Percentiles rank a stretch among this genome's conserved stretches.
Evolutionary conservation across 495 filamentous ascomycete species (phyloP).

Genomic region (Aspergillus nanangensis): DNA sequence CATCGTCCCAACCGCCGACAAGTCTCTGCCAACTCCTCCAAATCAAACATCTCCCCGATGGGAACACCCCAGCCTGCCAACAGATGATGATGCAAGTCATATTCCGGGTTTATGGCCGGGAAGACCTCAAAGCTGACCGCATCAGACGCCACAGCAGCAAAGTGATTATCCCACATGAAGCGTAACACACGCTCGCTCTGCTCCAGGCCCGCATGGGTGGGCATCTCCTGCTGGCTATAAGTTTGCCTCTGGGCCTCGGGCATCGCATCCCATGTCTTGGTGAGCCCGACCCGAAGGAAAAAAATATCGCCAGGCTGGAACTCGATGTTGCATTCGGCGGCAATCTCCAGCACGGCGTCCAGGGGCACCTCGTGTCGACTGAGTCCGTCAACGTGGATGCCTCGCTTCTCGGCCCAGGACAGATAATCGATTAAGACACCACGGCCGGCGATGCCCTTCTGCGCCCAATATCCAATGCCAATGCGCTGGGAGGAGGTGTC

Average conservation of each 20-base stretch:
- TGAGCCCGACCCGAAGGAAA: slow-evolving; percentile 68
- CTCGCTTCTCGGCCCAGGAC: slow-evolving; percentile 42
- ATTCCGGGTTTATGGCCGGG: slow-evolving; percentile 47
- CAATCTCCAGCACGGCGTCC: slow-evolving; percentile 42
- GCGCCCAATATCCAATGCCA: slow-evolving; percentile 44
- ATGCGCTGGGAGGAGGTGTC: slow-evolving; percentile 49
- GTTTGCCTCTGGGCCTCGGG: slow-evolving; percentile 29
- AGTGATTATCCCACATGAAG: slow-evolving; percentile 67
- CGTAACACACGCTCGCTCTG: slow-evolving; percentile 62
- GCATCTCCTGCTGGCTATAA: slow-evolving; percentile 37
- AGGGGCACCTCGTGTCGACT: slow-evolving; percentile 58
- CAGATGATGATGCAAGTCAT: slow-evolving; percentile 60
- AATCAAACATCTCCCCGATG: slow-evolving; percentile 64
- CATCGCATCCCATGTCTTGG: slow-evolving; percentile 38
- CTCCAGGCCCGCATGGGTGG: slow-evolving; percentile 54
- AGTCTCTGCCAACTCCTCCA: slow-evolving; percentile 49
- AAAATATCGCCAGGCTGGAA: slow-evolving; percentile 62
- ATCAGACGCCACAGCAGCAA: slow-evolving; percentile 62
- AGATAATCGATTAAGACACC: slow-evolving; percentile 54
- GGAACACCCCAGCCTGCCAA: slow-evolving; percentile 64
- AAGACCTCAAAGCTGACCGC: slow-evolving; percentile 63
- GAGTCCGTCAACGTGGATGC: slow-evolving; percentile 51
- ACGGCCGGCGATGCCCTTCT: slow-evolving; percentile 50
- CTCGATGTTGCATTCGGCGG: slow-evolving; percentile 55
- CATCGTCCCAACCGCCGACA: slow-evolving; percentile 56